phyloP scores from a whole-genome alignment of 345 rosid species.

The Eucalyptus cloeziana region DNA sequence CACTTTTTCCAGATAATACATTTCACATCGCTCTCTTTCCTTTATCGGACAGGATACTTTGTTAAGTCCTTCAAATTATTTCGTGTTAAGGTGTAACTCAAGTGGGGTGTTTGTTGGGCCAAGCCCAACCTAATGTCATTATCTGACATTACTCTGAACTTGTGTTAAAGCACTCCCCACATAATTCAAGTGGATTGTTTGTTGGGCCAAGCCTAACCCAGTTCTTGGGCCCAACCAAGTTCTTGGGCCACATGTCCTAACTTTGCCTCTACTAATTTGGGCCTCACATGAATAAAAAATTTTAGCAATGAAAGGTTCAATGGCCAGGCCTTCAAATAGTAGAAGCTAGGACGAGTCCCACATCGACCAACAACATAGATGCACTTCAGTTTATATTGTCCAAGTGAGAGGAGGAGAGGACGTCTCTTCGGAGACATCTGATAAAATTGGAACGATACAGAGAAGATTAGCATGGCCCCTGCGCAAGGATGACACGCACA shows the following conservation, averaged over 20 bases:
- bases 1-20: too few species aligned
- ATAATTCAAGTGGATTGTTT: neutral
- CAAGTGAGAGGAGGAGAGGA: accelerated
- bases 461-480: neutral
- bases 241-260: neutral
- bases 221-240: neutral
- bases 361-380: neutral
- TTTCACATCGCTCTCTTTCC: too few species aligned
- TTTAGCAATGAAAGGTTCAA: neutral
- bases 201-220: too few species aligned
- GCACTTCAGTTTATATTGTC: neutral
- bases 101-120: neutral
- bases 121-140: neutral
- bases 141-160: neutral
- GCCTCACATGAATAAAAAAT: neutral
- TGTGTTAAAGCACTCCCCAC: neutral
- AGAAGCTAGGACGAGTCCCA: neutral
- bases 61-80: neutral
- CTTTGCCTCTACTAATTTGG: neutral
- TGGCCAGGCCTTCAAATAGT: neutral
- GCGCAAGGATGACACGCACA: neutral
- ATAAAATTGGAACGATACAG: neutral
- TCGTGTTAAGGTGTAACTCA: neutral
- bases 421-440: neutral
- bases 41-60: too few species aligned